These are phyloP conservation scores for Neopestalotiopsis sp. DNA, from an alignment of 2,329 filamentous ascomycete genomes.

Conservation along the genomic window DNA sequence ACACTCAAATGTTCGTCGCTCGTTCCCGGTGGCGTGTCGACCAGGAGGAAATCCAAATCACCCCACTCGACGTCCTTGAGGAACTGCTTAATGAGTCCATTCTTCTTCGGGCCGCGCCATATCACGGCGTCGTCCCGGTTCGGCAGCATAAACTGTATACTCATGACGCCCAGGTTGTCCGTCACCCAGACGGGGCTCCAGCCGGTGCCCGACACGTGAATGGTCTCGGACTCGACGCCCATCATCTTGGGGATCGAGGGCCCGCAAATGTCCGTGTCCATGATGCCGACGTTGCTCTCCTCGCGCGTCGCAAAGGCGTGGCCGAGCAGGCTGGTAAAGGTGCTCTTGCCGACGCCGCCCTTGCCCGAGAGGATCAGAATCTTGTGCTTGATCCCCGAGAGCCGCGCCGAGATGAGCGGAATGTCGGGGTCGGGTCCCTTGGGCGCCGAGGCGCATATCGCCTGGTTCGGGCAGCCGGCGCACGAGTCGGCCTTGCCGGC, in stretches of 20 bases:
- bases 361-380: conserved; percentile 93
- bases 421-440: conserved; percentile 97
- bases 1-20: conserved; percentile 95
- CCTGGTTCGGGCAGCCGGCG: conserved; percentile 93
- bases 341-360: conserved; percentile 95
- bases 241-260: conserved; percentile 99
- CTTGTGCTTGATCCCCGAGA: conserved; percentile 86
- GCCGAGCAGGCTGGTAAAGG: conserved; percentile 85
- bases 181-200: conserved; percentile 97
- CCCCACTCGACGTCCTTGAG: conserved; percentile 98
- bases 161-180: conserved; percentile 96
- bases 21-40: conserved; percentile 95
- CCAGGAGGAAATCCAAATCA: conserved; percentile 87
- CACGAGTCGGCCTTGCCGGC: conserved; percentile 81
- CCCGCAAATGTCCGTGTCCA: conserved; percentile 98
- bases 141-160: conserved; percentile 97
- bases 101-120: conserved; percentile 98
- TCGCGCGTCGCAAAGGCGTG: conserved; percentile 88
- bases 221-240: conserved; percentile 91
- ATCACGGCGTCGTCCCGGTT: conserved; percentile 94
- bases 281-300: conserved; percentile 83
- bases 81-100: conserved; percentile 97
- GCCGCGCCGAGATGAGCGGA: conserved; percentile 81
- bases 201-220: conserved; percentile 86
- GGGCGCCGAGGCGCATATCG: conserved; percentile 90